Conservation (phyloP, 2,329 filamentous ascomycete genomes). For the Alternaria sp. region DNA sequence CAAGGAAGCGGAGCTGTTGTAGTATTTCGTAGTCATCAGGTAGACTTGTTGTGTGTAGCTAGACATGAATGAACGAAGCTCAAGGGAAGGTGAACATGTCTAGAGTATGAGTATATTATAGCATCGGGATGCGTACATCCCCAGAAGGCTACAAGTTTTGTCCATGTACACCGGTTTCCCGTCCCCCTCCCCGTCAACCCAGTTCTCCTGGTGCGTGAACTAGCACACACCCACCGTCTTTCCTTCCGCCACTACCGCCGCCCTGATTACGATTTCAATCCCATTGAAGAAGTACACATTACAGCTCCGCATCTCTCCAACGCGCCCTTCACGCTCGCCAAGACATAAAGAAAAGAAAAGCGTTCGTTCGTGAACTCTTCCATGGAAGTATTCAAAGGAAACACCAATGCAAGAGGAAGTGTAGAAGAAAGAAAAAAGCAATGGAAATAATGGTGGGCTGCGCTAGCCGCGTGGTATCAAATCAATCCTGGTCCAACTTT, state of each 20-base stretch:
- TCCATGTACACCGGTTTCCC: not conserved
- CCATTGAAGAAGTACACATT: not conserved
- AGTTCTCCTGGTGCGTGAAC: not conserved
- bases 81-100: not conserved
- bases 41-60: not conserved
- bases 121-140: not conserved
- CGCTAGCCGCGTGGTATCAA: conserved; percentile 19
- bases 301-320: not conserved
- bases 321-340: not conserved
- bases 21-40: not conserved
- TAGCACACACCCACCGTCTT: not conserved
- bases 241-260: not conserved
- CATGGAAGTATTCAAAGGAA: not conserved
- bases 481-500: not conserved
- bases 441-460: conserved; percentile 6
- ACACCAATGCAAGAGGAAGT: not conserved
- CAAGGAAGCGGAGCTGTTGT: not conserved
- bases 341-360: not conserved
- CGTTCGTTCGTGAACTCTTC: not conserved
- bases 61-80: not conserved
- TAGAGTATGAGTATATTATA: not conserved
- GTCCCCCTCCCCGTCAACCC: not conserved
- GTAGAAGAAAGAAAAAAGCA: conserved; percentile 1
- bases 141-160: not conserved
- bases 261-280: not conserved